Conservation (phyloP, 768 basidiomycete genomes). For the Serpula lacrymans region DNA sequence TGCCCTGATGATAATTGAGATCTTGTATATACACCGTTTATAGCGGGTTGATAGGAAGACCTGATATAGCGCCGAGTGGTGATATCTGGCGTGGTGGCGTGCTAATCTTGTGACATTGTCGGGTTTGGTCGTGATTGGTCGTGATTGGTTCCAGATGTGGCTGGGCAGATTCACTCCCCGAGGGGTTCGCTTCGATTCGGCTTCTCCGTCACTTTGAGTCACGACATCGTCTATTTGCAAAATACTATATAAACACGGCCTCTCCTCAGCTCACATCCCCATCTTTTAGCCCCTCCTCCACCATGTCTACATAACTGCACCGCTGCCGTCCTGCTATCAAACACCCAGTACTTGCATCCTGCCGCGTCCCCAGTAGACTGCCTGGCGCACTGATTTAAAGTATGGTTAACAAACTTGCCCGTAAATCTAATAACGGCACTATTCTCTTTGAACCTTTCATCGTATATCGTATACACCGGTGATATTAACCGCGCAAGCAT, state of each 20-base stretch:
- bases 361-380: conserved; percentile 22
- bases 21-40: no score
- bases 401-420: conserved; percentile 85
- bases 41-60: no score
- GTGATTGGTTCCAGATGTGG: conserved; percentile 18
- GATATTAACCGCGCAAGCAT: conserved; percentile 18
- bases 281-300: conserved; percentile 25
- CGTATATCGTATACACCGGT: conserved; percentile 81
- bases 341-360: conserved; percentile 14
- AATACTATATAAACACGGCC: conserved; percentile 45
- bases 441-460: conserved; percentile 85
- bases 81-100: conserved; percentile 16
- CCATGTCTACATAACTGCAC: conserved; percentile 36
- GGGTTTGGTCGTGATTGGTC: conserved; percentile 11
- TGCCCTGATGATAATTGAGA: no score
- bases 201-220: conserved; percentile 30
- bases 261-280: conserved; percentile 17
- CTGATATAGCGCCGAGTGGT: no score
- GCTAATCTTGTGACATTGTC: conserved; percentile 20
- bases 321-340: conserved; percentile 25
- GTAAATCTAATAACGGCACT: conserved; percentile 81
- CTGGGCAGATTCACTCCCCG: conserved; percentile 10
- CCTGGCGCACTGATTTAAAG: conserved; percentile 32
- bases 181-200: conserved; percentile 28
- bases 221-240: conserved; percentile 28